These are phyloP conservation scores for Phytophthora multivora DNA, from an alignment of 352 stramenopile genomes.

Conservation along the genomic window DNA sequence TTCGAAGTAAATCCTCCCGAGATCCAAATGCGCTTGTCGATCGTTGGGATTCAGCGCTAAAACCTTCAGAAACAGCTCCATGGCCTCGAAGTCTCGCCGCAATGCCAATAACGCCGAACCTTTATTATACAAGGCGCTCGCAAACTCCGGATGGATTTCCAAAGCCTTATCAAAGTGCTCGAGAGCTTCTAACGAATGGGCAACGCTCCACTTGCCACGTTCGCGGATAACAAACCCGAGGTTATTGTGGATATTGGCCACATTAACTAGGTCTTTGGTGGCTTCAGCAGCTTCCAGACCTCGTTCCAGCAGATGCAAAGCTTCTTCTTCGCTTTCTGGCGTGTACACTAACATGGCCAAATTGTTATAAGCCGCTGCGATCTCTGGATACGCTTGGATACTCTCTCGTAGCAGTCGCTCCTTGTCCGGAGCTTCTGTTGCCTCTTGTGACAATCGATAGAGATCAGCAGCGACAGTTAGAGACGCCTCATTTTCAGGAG, in stretches of 20 bases:
- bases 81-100: conserved; percentile 36
- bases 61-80: conserved; percentile 44
- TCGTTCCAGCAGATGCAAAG: conserved; percentile 44
- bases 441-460: conserved; percentile 29
- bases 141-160: conserved; percentile 32
- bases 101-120: conserved; percentile 56
- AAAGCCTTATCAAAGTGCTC: conserved; percentile 65
- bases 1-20: conserved; percentile 61
- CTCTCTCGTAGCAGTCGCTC: conserved; percentile 48
- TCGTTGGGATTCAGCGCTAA: conserved; percentile 51
- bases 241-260: conserved; percentile 74
- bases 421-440: conserved; percentile 12
- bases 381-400: conserved; percentile 52
- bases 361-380: conserved; percentile 81
- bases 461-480: conserved; percentile 31
- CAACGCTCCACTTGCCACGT: conserved; percentile 36
- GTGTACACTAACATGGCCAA: conserved; percentile 65
- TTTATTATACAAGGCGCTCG: conserved; percentile 76
- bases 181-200: conserved; percentile 54
- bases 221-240: conserved; percentile 61
- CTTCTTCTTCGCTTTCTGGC: conserved; percentile 22
- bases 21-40: conserved; percentile 51
- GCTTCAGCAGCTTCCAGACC: conserved; percentile 40
- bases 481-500: conserved; percentile 33
- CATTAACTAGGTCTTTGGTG: conserved; percentile 41